Conservation (phyloP, 805 yeast genomes). For the Myxozyma melibiosi region DNA sequence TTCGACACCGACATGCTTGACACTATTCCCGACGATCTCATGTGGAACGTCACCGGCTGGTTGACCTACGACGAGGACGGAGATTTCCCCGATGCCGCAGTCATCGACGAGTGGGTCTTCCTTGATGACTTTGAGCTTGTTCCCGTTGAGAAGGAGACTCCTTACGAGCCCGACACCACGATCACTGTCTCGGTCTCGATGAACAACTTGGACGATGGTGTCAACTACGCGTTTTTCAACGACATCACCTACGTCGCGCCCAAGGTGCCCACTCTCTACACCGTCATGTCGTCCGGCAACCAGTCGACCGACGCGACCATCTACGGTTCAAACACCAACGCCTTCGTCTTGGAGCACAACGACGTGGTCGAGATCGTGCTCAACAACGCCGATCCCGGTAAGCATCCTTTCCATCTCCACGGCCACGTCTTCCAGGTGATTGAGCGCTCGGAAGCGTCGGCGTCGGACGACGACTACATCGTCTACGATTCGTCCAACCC, state of each 20-base stretch:
- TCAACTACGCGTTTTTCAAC: slow-evolving; percentile 96
- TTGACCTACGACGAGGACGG: slow-evolving; percentile 58
- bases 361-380: slow-evolving; percentile 77
- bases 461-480: slow-evolving; percentile 55
- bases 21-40: slow-evolving; percentile 61
- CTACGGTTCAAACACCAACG: slow-evolving; percentile 79
- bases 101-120: slow-evolving; percentile 48
- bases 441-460: slow-evolving; percentile 66
- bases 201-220: slow-evolving; percentile 85
- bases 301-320: slow-evolving; percentile 58
- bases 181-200: slow-evolving; percentile 74
- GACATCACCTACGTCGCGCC: slow-evolving; percentile 77
- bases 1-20: slow-evolving; percentile 87
- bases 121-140: slow-evolving; percentile 78
- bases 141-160: slow-evolving; percentile 61
- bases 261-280: slow-evolving; percentile 79
- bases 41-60: slow-evolving; percentile 73
- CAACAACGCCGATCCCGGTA: slow-evolving; percentile 87
- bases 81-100: slow-evolving; percentile 48
- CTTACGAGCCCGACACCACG: slow-evolving; percentile 67
- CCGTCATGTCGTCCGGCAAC: slow-evolving; percentile 60
- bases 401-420: slow-evolving; percentile 97
- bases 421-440: slow-evolving; percentile 88
- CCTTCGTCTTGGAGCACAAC: slow-evolving; percentile 67
- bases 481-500: slow-evolving; percentile 57